Evolutionary conservation across 225 moss, liverwort and hornwort species (phyloP), one percentile per base, ranked within the genome.

Genomic region (Marchantia polymorpha): DNA sequence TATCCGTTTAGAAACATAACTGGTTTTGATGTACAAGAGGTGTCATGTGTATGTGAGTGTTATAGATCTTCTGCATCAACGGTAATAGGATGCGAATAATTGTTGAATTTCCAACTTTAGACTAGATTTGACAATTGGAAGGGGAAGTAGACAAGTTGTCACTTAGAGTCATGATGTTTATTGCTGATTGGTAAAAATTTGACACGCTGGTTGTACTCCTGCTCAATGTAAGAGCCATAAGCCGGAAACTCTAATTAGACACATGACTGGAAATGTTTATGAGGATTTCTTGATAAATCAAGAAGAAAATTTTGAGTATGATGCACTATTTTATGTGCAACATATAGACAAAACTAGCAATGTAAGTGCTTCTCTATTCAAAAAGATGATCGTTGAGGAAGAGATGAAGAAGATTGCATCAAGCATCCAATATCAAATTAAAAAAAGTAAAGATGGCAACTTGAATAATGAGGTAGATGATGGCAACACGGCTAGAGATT

Each of bases 371-470:
- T 85, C 79, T 52, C 77, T 85, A 20, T 85, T 79, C 50, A 79
- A 79, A 60, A 82, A 75, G 64, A 79, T 82, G 5, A 79, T 60
- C 15, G 81, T 74, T 58, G 84, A 81, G 78, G 85, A 85, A 76
- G 82, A 82, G 55, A 76, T 79, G 63, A 82, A 82, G 49, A 77
- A 82, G 67, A 74, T 74, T 29, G 70, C 73, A 3, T 75, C 79
- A 8, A 68, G 59, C 27, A 61, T 22, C 0, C 66, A 52, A 29
- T 20, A 66, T 51, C 73, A 46, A 23, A 55, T 78, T 20, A 22
- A 23, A 54, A 61, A 75, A 27, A 73, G 52, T 27, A 72, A 75
- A 64, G 73, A 74, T 17, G 30, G 81, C 30, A 69, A 69, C 22
- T 78, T 67, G 39, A 17, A 72, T 39, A 69, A 69, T 27, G 81